Evolutionary conservation across 2,329 filamentous ascomycete genomes (phyloP).

Genomic region (Hymenoscyphus repandus): DNA sequence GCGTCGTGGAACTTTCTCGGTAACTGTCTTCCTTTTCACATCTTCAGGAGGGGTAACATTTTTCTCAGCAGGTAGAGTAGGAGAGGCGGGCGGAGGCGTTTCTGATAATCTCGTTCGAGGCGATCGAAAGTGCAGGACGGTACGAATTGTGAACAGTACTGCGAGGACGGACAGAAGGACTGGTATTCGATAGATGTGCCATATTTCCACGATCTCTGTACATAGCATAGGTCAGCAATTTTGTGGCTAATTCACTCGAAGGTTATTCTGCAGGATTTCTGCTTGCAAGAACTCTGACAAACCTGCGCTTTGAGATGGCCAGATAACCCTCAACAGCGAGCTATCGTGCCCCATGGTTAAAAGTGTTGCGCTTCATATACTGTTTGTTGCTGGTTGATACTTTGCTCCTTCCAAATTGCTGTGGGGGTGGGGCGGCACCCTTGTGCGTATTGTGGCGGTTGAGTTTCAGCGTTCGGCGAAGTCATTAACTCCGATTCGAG

Average conservation of each 20-base stretch:
- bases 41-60: conserved; percentile 15
- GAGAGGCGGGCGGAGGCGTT: conserved; percentile 25
- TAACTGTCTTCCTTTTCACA: conserved; percentile 19
- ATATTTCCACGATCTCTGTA: conserved; percentile 30
- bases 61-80: conserved; percentile 17
- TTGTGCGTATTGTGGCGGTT: no score
- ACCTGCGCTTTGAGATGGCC: background rate
- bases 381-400: background rate
- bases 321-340: background rate
- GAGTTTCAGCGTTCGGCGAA: no score
- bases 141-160: conserved; percentile 33
- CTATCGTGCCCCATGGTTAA: background rate
- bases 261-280: no score
- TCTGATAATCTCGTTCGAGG: conserved; percentile 28
- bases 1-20: conserved; percentile 33
- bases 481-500: no score
- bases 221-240: conserved; percentile 1
- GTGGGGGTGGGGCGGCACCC: background rate
- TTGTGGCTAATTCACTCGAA: no score
- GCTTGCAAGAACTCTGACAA: background rate
- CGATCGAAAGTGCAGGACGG: conserved; percentile 29
- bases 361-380: background rate
- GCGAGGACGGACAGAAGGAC: conserved; percentile 37
- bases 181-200: conserved; percentile 43
- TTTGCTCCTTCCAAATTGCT: background rate